A percentile compares a stretch with the other conserved stretches of the same genome.
Conservation (phyloP, 106 monocot genomes). For the Phalaenopsis aphrodite region DNA sequence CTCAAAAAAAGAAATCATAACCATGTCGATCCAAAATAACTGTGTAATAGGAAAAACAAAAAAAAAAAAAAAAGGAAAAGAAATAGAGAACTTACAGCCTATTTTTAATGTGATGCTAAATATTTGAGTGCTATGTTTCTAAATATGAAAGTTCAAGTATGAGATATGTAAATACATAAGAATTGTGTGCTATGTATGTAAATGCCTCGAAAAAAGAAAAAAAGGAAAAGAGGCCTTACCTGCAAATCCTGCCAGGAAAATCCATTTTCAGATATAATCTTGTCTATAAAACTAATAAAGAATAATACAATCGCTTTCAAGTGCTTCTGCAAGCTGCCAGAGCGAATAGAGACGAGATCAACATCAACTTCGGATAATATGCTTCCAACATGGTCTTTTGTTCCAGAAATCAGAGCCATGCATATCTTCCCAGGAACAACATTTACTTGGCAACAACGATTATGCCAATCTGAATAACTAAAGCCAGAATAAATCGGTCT, state of each 20-base stretch:
- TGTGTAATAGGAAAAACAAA: too few relatives aligned
- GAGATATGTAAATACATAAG: too few relatives aligned
- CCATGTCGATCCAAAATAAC: too few relatives aligned
- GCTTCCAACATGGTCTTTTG: conserved; percentile 30
- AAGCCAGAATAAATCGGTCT: conserved; percentile 18
- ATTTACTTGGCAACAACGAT: conserved; percentile 46
- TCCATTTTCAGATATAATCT: conserved; percentile 41
- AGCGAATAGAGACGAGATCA: background rate
- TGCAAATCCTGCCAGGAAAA: conserved; percentile 63
- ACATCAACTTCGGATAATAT: conserved; percentile 32
- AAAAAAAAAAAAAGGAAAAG: too few relatives aligned
- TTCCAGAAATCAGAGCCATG: conserved; percentile 46
- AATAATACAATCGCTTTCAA: conserved; percentile 41
- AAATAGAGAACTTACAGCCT: too few relatives aligned
- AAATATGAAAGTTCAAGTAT: too few relatives aligned
- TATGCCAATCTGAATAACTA: conserved; percentile 19
- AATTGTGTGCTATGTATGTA: too few relatives aligned
- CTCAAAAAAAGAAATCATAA: too few relatives aligned
- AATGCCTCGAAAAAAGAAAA: too few relatives aligned
- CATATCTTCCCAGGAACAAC: conserved; percentile 50
- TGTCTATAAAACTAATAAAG: conserved; percentile 42
- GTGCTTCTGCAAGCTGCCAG: conserved; percentile 13
- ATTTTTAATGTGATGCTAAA: too few relatives aligned
- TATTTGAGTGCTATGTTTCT: too few relatives aligned
- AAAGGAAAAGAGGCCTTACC: conserved; percentile 31